These are phyloP conservation scores for Globisporangium solare DNA, from an alignment of 352 stramenopile species.

Conservation along the genomic window DNA sequence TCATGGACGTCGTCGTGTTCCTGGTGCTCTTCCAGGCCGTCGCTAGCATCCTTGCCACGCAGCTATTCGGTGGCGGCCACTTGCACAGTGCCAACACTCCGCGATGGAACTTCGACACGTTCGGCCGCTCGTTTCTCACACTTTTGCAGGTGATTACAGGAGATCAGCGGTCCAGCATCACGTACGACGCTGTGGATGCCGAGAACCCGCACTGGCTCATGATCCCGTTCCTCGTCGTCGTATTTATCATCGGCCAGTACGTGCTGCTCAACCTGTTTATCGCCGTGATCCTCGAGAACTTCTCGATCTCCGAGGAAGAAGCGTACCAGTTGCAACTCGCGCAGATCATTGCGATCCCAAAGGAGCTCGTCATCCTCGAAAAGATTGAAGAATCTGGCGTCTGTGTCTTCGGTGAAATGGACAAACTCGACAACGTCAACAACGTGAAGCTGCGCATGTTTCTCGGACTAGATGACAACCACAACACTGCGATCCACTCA, in stretches of 20 bases:
- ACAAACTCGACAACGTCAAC: conserved; percentile 75
- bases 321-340: conserved; percentile 79
- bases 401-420: conserved; percentile 70
- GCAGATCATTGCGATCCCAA: conserved; percentile 78
- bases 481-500: conserved; percentile 6
- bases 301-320: conserved; percentile 75
- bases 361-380: conserved; percentile 78
- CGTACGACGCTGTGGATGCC: conserved; percentile 69
- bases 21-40: conserved; percentile 74
- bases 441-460: conserved; percentile 80
- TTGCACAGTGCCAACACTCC: conserved; percentile 38
- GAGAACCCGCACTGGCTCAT: conserved; percentile 63
- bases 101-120: conserved; percentile 81
- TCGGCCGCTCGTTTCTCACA: conserved; percentile 64
- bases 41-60: conserved; percentile 72
- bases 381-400: conserved; percentile 79
- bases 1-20: conserved; percentile 73
- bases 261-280: conserved; percentile 83
- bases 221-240: conserved; percentile 68
- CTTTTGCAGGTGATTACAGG: conserved; percentile 75
- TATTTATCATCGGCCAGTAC: conserved; percentile 76
- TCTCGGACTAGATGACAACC: conserved; percentile 51
- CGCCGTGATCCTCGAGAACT: conserved; percentile 81
- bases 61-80: conserved; percentile 63
- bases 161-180: conserved; percentile 73